Percentiles rank a stretch among this genome's conserved stretches.
Conservation (phyloP, 768 basidiomycete genomes). For the Agaricus sinodeliciosus region DNA sequence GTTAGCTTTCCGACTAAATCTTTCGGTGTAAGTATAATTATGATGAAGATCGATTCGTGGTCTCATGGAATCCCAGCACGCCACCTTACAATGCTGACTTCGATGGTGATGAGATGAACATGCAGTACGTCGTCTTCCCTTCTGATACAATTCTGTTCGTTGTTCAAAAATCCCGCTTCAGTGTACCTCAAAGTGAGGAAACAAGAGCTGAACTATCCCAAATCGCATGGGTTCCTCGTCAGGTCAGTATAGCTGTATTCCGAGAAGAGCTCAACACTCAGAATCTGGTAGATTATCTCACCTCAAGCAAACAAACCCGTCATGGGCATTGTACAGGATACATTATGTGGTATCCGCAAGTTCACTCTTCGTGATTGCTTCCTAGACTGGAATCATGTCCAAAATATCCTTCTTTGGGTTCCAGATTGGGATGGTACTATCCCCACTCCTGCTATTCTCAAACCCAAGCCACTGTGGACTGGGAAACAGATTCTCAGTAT, state of each 20-base stretch:
- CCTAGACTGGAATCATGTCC: conserved; percentile 92
- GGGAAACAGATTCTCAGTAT: conserved; percentile 95
- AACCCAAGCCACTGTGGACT: conserved; percentile 96
- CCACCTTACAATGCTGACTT: conserved; percentile 99
- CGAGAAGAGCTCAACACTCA: neutral
- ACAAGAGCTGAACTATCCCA: conserved; percentile 97
- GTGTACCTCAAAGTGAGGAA: conserved; percentile 97
- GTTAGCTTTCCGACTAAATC: conserved; percentile 91
- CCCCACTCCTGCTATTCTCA: conserved; percentile 90
- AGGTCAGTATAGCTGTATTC: conserved; percentile 41
- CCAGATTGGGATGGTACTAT: conserved; percentile 95
- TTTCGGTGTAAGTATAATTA: conserved; percentile 77
- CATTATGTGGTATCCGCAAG: conserved; percentile 94
- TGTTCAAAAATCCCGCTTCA: conserved; percentile 22
- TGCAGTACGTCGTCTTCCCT: conserved; percentile 83
- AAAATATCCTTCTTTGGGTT: conserved; percentile 97
- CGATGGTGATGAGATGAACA: conserved; percentile 99
- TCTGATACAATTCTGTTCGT: neutral
- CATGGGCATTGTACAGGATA: conserved; percentile 99
- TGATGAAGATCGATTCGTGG: conserved; percentile 15
- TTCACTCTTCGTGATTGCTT: conserved; percentile 95
- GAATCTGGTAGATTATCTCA: conserved; percentile 75
- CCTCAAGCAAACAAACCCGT: conserved; percentile 99
- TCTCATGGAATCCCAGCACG: conserved; percentile 45
- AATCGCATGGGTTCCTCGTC: conserved; percentile 97